These are phyloP conservation scores for Termitomyces bulborhizus DNA, from an alignment of 768 basidiomycete species.

Conservation along the genomic window DNA sequence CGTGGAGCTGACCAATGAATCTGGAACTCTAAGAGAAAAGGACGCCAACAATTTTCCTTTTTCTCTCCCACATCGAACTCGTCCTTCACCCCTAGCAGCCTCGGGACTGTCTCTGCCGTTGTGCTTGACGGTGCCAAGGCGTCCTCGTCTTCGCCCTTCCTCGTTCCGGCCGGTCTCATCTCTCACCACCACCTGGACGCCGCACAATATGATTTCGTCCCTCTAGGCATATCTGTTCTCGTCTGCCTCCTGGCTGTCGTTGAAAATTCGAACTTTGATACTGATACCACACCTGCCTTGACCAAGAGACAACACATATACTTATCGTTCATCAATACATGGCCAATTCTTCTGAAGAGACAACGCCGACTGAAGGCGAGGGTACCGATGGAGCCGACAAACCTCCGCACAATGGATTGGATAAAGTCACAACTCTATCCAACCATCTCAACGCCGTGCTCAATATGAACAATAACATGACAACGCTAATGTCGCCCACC, in stretches of 20 bases:
- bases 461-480: constrained; percentile 16
- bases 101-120: constrained; percentile 2
- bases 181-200: constrained; percentile 27
- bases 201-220: constrained; percentile 38
- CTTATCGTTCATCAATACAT: constrained; percentile 21
- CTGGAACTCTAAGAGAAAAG: constrained; percentile 16
- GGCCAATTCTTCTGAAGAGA: constrained; percentile 43
- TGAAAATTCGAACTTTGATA: constrained; percentile 7
- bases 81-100: not conserved
- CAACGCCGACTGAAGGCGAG: constrained; percentile 49
- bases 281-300: constrained; percentile 2
- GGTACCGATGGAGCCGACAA: constrained; percentile 54
- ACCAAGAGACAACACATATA: constrained; percentile 17
- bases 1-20: constrained; percentile 19
- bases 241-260: constrained; percentile 17
- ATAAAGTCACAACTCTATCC: constrained; percentile 15
- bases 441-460: constrained; percentile 20
- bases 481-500: constrained; percentile 9
- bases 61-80: constrained; percentile 11
- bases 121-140: constrained; percentile 14
- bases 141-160: constrained; percentile 13
- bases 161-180: constrained; percentile 14
- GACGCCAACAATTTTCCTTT: constrained; percentile 10
- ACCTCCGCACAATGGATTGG: constrained; percentile 36
- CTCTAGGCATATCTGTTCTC: constrained; percentile 20